phyloP scores from a whole-genome alignment of 306 rosid species.

The Cucurbita ficifolia region DNA sequence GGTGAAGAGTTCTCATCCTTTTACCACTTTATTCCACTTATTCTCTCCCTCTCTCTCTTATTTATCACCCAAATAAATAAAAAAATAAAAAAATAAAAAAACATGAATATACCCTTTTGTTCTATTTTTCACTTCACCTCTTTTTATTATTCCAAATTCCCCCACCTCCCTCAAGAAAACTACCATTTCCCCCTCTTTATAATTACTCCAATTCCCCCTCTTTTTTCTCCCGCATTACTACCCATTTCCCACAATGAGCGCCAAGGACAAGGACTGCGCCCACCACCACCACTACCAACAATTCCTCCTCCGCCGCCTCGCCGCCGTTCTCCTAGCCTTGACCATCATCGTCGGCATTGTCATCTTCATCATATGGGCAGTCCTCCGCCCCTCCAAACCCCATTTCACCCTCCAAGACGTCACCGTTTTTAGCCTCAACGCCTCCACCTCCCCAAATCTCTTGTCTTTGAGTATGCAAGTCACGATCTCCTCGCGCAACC shows the following conservation, averaged over 20 bases:
- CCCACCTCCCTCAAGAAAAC: no score
- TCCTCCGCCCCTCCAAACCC: constrained; percentile 52
- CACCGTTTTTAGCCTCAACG: constrained; percentile 44
- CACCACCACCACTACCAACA: constrained; percentile 16
- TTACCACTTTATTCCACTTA: not conserved
- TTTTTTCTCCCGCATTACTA: not conserved
- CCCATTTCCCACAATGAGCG: constrained; percentile 21
- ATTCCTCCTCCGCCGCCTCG: constrained; percentile 18
- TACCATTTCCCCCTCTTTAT: not conserved
- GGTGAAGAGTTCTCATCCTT: not conserved
- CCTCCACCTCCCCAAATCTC: constrained; percentile 21
- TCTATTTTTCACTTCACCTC: not conserved
- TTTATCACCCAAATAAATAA: no score
- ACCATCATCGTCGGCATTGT: constrained; percentile 15
- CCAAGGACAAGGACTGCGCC: constrained; percentile 32
- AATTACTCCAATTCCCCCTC: not conserved
- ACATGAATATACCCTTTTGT: not conserved
- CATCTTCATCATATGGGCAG: constrained; percentile 37
- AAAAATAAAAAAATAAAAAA: no score
- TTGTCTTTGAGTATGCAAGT: constrained; percentile 33
- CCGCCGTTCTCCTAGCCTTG: not conserved
- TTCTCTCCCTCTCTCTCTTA: not conserved
- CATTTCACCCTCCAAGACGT: constrained; percentile 50
- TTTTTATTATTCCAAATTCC: not conserved
- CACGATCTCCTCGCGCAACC: constrained; percentile 44